Evolutionary conservation across 176 grass and related monocot genomes (phyloP), one percentile per base, ranked within the genome.

Genomic region (Guadua angustifolia): DNA sequence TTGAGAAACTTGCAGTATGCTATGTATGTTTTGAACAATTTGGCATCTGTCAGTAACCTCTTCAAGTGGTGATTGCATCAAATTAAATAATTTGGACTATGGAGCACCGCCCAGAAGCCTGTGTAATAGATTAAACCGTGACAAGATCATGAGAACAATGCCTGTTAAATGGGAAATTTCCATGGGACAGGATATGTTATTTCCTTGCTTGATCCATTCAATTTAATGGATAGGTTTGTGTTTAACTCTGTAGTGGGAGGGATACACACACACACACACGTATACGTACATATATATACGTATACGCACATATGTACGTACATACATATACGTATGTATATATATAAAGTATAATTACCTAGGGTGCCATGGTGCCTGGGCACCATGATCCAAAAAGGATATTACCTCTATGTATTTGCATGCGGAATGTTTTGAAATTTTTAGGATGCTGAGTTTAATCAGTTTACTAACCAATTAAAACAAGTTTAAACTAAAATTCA

Each of bases 91-190:
- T 77, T 82, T 78, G 74, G 64, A 44, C 44, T 74, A 38, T n/a
- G 1, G 6, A 57, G 39, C 5, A 61, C 47, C 17, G 4, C 3
- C 35, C 22, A 49, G 12, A 57, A 66, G 40, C 49, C n/a, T 81
- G 3, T 84, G 69, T 79, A 82, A 68, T 60, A 47, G 17, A 76
- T 43, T 53, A 80, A 66, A 66, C 40, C 40, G 74, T 10, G 53
- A n/a, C 40, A 5, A 5, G 8, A 38, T 70, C 25, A 22, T 58
- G 13, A 25, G 45, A 33, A 29, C 32, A 44, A 32, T 65, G 29
- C 42, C 5, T 42, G 7, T 80, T 75, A 39, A 43, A 81, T 57
- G 19, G 36, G 44, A 19, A 66, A 67, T 12, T 38, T 14, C 45
- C 43, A 69, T 36, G 9, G 29, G 26, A 66, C 55, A 71, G 13